These are phyloP conservation scores for Ustilago vetiveriae DNA, from an alignment of 1,284 basidiomycete genomes.

Conservation along the genomic window DNA sequence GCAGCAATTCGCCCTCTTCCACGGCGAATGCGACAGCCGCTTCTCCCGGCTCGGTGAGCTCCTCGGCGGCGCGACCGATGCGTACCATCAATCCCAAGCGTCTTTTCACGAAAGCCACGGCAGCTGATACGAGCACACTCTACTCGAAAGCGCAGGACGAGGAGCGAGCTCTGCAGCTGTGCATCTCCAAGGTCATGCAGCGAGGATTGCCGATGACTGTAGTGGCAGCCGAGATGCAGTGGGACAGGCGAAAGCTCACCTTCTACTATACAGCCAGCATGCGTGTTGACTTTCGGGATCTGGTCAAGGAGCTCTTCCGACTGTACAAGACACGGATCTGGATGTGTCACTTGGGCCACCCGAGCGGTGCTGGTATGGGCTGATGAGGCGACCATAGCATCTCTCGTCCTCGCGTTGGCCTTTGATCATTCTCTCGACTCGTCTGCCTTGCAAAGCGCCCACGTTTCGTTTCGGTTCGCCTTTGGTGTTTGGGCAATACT, in stretches of 20 bases:
- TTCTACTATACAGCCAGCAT: constrained; percentile 97
- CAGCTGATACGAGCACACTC: constrained; percentile 73
- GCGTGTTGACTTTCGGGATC: constrained; percentile 94
- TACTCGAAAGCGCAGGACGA: constrained; percentile 78
- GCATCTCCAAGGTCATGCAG: constrained; percentile 82
- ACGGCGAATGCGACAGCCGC: constrained; percentile 7
- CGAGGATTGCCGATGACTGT: constrained; percentile 91
- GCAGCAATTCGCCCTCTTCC: constrained; percentile 20
- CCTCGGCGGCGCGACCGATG: constrained; percentile 30
- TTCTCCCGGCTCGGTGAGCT: neutral
- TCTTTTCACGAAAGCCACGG: constrained; percentile 90
- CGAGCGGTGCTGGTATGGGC: constrained; percentile 42
- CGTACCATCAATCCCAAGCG: constrained; percentile 78
- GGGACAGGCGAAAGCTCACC: constrained; percentile 85
- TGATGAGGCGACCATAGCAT: constrained; percentile 6
- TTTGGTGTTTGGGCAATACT: too few relatives aligned
- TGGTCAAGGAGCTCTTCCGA: constrained; percentile 91
- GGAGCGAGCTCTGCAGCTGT: constrained; percentile 87
- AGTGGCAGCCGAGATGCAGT: constrained; percentile 97
- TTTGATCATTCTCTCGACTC: too few relatives aligned
- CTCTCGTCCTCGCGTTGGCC: neutral
- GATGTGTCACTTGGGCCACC: constrained; percentile 56
- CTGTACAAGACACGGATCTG: constrained; percentile 64
- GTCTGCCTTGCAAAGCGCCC: too few relatives aligned
- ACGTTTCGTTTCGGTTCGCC: too few relatives aligned